phyloP scores from a whole-genome alignment of 2,329 filamentous ascomycete genomes.

The Alternaria sp. region DNA sequence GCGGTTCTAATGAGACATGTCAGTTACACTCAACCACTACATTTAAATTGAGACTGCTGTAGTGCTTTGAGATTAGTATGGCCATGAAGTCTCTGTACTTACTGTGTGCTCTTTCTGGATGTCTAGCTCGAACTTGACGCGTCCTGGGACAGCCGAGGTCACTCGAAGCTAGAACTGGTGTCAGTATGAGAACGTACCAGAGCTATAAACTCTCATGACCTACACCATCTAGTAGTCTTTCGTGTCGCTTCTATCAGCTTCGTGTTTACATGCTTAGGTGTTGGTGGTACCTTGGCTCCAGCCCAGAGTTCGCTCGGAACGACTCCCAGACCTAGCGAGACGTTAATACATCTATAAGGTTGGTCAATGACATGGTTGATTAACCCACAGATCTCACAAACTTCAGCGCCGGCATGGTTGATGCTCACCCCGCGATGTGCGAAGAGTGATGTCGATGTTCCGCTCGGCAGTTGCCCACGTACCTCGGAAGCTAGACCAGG shows the following conservation, averaged over 20 bases:
- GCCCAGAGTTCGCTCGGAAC: conserved; percentile 82
- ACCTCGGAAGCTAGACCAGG: conserved; percentile 24
- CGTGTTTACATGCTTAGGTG: too few relatives aligned
- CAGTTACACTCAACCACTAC: too few relatives aligned
- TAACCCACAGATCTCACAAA: conserved; percentile 69
- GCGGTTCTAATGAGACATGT: too few relatives aligned
- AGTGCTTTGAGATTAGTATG: too few relatives aligned
- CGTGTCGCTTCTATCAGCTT: too few relatives aligned
- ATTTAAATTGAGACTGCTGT: too few relatives aligned
- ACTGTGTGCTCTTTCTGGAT: conserved; percentile 76
- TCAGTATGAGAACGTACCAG: too few relatives aligned
- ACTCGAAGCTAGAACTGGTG: conserved; percentile 65
- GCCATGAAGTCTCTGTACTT: too few relatives aligned
- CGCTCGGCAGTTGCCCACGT: conserved; percentile 26
- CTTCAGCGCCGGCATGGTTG: conserved; percentile 56
- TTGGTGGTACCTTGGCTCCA: conserved; percentile 77
- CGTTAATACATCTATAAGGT: neutral
- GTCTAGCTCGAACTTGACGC: conserved; percentile 76
- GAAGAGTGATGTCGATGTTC: conserved; percentile 32
- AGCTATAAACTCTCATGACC: too few relatives aligned
- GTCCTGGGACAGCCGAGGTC: conserved; percentile 67
- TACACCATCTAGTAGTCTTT: too few relatives aligned
- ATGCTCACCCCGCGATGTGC: neutral
- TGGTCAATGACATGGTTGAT: neutral
- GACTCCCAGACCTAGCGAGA: conserved; percentile 76